phyloP scores from a whole-genome alignment of 768 basidiomycete species.

The Kondoa malvinella region DNA sequence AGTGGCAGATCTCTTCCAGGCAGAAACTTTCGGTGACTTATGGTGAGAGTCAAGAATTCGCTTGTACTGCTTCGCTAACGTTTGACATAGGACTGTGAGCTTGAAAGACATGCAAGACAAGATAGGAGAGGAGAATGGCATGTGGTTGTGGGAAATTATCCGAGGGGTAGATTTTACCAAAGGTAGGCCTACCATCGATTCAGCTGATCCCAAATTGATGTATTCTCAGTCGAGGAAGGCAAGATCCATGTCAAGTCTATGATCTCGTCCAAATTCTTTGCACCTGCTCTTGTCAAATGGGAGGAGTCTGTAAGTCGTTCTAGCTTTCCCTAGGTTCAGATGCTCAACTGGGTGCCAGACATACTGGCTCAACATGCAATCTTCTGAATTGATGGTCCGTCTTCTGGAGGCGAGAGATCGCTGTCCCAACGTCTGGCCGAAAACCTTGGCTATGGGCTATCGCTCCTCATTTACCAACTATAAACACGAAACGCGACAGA shows the following conservation, averaged over 20 bases:
- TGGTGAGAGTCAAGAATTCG: constrained; percentile 43
- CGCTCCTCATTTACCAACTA: constrained; percentile 46
- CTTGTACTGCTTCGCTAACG: constrained; percentile 6
- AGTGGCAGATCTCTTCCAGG: constrained; percentile 72
- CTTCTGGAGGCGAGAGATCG: constrained; percentile 61
- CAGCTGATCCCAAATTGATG: background rate
- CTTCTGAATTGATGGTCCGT: constrained; percentile 72
- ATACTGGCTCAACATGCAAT: constrained; percentile 80
- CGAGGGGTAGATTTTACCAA: constrained; percentile 72
- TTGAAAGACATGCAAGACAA: constrained; percentile 34
- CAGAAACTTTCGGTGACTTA: constrained; percentile 72
- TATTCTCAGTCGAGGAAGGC: constrained; percentile 46
- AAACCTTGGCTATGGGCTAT: constrained; percentile 62
- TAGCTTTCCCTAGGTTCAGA: too few species aligned
- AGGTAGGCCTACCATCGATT: constrained; percentile 38
- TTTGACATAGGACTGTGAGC: constrained; percentile 27
- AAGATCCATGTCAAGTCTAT: constrained; percentile 73
- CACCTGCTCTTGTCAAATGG: constrained; percentile 52
- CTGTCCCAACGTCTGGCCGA: constrained; percentile 54
- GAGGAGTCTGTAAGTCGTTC: constrained; percentile 43
- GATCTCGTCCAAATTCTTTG: constrained; percentile 85
- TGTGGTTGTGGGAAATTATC: constrained; percentile 85
- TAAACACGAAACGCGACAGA: constrained; percentile 57
- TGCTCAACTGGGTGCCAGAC: constrained; percentile 20
- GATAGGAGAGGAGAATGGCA: constrained; percentile 35